These are phyloP conservation scores for sunflower (Helianthus annuus) DNA, from an alignment of 129 eudicot species.

Conservation along the genomic window DNA sequence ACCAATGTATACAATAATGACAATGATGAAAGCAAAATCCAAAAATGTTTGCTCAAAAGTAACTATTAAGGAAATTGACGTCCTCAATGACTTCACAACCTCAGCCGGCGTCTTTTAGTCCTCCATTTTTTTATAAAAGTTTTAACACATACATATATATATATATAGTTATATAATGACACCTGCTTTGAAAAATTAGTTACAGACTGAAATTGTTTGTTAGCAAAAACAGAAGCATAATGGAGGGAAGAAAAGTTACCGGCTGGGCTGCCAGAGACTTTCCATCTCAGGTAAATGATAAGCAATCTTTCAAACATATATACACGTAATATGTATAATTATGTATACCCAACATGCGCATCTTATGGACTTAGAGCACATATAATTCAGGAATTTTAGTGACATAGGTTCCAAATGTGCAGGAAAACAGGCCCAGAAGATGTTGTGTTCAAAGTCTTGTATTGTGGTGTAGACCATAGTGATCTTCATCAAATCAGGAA, in stretches of 20 bases:
- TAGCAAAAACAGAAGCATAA: slow-evolving; percentile 21
- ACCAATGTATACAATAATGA: too few relatives aligned
- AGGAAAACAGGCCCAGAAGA: slow-evolving; percentile 53
- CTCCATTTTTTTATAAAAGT: not conserved
- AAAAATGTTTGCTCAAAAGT: not conserved
- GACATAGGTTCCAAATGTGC: slow-evolving; percentile 3
- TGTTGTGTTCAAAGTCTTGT: slow-evolving; percentile 47
- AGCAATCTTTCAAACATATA: too few relatives aligned
- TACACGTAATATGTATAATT: too few relatives aligned
- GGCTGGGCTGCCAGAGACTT: slow-evolving; percentile 69
- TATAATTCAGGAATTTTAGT: too few relatives aligned
- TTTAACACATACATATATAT: not conserved
- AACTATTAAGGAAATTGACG: slow-evolving; percentile 15
- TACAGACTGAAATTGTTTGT: slow-evolving; percentile 4
- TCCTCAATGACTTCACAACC: slow-evolving; percentile 30
- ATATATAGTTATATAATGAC: not conserved
- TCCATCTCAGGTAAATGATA: slow-evolving; percentile 43
- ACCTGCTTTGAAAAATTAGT: slow-evolving; percentile 4
- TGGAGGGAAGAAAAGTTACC: slow-evolving; percentile 56
- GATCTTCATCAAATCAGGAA: slow-evolving; percentile 55
- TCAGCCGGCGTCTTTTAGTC: not conserved
- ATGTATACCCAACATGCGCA: too few relatives aligned
- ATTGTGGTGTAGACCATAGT: slow-evolving; percentile 56
- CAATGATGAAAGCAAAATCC: slow-evolving; percentile 7
- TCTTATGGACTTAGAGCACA: too few relatives aligned